These are phyloP conservation scores for Diaporthe eres DNA, from an alignment of 2,329 filamentous ascomycete genomes.

Conservation along the genomic window DNA sequence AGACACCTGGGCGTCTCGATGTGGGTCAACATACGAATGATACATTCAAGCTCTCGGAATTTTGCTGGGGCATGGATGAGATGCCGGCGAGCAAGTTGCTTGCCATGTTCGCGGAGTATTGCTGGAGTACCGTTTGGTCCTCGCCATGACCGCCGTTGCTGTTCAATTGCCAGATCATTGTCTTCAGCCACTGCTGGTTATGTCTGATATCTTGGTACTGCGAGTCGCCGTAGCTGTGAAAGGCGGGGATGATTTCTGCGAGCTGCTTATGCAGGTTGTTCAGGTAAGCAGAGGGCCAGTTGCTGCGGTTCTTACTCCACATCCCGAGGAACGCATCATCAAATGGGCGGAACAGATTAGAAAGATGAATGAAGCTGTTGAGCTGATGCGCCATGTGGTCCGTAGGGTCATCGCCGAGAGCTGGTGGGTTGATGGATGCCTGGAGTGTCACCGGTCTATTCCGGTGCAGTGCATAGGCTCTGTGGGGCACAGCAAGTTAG, in stretches of 20 bases:
- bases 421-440: constrained; percentile 76
- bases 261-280: constrained; percentile 74
- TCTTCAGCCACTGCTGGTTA: constrained; percentile 77
- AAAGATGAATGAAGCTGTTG: constrained; percentile 70
- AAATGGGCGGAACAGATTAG: constrained; percentile 75
- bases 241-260: constrained; percentile 66
- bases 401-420: constrained; percentile 71
- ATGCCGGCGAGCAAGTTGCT: constrained; percentile 77
- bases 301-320: constrained; percentile 76
- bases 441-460: constrained; percentile 79
- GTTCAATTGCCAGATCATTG: constrained; percentile 73
- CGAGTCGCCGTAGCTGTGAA: constrained; percentile 65
- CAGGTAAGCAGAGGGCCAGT: constrained; percentile 71
- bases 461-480: constrained; percentile 80
- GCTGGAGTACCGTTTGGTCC: constrained; percentile 71
- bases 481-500: constrained; percentile 49
- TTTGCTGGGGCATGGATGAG: constrained; percentile 78
- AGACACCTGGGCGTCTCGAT: neutral
- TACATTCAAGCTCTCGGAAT: constrained; percentile 81
- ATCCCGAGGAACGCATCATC: constrained; percentile 74
- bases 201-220: constrained; percentile 68
- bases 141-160: constrained; percentile 64
- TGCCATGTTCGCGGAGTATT: constrained; percentile 74
- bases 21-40: constrained; percentile 72
- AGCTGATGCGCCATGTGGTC: constrained; percentile 68